Conservation (phyloP, 306 rosid species). For the Rosa multiflora region DNA sequence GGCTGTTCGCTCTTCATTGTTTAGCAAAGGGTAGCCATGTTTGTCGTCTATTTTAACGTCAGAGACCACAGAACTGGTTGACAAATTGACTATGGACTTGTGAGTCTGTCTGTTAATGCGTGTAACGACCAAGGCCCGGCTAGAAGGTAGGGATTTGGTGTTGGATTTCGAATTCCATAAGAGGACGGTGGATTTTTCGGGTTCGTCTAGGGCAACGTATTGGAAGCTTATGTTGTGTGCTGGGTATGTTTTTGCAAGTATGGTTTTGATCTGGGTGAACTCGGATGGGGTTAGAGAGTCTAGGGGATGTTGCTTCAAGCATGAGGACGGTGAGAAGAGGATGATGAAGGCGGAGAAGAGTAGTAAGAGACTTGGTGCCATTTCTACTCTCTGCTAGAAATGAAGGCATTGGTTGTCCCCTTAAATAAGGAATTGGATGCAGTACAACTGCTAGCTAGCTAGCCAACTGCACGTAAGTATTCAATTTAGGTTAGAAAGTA, state of each 20-base stretch:
- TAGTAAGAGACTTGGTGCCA: not conserved
- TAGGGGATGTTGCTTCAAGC: conserved; percentile 36
- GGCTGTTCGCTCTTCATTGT: not conserved
- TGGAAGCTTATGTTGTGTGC: conserved; percentile 39
- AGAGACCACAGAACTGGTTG: conserved; percentile 12
- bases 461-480: too few relatives aligned
- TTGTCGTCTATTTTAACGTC: not conserved
- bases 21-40: conserved; percentile 22
- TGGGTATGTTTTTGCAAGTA: conserved; percentile 23
- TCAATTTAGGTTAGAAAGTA: too few relatives aligned
- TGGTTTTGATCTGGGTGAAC: conserved; percentile 30
- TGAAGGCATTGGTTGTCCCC: not conserved
- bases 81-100: conserved; percentile 13
- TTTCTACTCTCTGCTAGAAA: not conserved
- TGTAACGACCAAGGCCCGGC: conserved; percentile 49
- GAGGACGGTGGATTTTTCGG: conserved; percentile 38
- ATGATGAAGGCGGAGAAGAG: conserved; percentile 6
- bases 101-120: conserved; percentile 35
- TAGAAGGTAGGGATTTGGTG: not conserved
- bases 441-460: not conserved
- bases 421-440: conserved; percentile 2
- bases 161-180: conserved; percentile 42
- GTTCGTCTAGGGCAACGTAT: conserved; percentile 60
- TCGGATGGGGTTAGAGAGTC: conserved; percentile 44
- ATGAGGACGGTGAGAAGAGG: not conserved